Conservation (phyloP, 2,329 filamentous ascomycete genomes). For the Reticulascus tulasneorum region DNA sequence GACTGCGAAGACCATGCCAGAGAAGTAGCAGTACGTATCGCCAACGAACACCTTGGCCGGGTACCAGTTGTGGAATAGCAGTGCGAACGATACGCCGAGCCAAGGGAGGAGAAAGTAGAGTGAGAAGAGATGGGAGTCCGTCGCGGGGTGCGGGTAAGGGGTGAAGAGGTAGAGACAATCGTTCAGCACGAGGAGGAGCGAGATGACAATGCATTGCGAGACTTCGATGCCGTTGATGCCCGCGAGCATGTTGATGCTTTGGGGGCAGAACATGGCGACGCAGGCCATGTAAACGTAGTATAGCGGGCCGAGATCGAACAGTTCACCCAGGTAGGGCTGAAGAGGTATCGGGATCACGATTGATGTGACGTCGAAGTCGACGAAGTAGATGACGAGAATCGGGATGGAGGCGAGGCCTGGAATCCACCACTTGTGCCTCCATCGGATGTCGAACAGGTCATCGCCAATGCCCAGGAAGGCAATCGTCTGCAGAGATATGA, state of each 20-base stretch:
- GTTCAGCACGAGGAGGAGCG: conserved; percentile 77
- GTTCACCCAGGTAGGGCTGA: conserved; percentile 76
- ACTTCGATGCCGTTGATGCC: conserved; percentile 99
- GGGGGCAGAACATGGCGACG: conserved; percentile 94
- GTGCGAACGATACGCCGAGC: conserved; percentile 82
- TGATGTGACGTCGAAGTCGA: conserved; percentile 95
- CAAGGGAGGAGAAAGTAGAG: conserved; percentile 93
- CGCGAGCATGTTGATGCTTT: conserved; percentile 99
- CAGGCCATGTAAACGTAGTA: conserved; percentile 98
- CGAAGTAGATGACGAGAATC: conserved; percentile 94
- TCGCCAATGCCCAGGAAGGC: conserved; percentile 90
- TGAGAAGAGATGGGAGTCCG: conserved; percentile 92
- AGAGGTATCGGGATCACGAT: conserved; percentile 87
- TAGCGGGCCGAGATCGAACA: conserved; percentile 74
- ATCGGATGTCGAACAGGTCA: conserved; percentile 96
- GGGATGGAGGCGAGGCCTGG: conserved; percentile 91
- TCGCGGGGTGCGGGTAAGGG: conserved; percentile 85
- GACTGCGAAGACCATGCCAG: conserved; percentile 97
- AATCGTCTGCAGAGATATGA: conserved; percentile 87
- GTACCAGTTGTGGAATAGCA: conserved; percentile 92
- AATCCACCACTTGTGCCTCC: conserved; percentile 98
- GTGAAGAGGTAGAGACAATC: conserved; percentile 83
- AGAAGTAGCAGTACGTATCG: conserved; percentile 99
- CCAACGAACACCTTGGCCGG: conserved; percentile 93
- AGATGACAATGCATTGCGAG: conserved; percentile 87